phyloP scores from a whole-genome alignment of 768 basidiomycete species.

The Tylopilus balloui region DNA sequence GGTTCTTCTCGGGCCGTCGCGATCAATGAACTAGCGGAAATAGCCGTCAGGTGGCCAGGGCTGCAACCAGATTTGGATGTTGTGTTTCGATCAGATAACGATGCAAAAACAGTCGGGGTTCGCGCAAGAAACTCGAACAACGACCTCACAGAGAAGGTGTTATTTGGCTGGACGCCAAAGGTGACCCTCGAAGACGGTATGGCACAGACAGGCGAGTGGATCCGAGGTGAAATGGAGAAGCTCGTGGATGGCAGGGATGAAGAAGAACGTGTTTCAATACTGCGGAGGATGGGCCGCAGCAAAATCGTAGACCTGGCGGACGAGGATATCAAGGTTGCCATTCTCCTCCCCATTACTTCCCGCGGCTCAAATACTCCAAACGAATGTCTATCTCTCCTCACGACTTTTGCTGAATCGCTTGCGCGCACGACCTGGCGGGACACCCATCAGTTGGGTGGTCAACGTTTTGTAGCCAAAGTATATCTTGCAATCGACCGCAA shows the following conservation, averaged over 20 bases:
- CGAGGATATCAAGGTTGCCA: constrained; percentile 40
- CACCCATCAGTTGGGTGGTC: constrained; percentile 28
- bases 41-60: constrained; percentile 36
- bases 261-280: constrained; percentile 6
- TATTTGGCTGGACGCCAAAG: constrained; percentile 42
- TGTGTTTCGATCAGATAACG: constrained; percentile 23
- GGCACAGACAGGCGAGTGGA: constrained; percentile 45
- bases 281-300: constrained; percentile 33
- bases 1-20: constrained; percentile 45
- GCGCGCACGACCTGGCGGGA: constrained; percentile 45
- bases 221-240: constrained; percentile 35
- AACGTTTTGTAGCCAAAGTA: constrained; percentile 36
- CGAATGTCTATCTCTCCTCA: constrained; percentile 41
- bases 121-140: constrained; percentile 52
- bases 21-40: constrained; percentile 39
- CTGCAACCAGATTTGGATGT: constrained; percentile 26
- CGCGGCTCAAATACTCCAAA: constrained; percentile 33
- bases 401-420: constrained; percentile 41
- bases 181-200: constrained; percentile 45
- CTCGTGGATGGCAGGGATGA: constrained; percentile 6
- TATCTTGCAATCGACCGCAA: constrained; percentile 54
- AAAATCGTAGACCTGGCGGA: constrained; percentile 36
- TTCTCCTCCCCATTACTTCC: constrained; percentile 58
- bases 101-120: constrained; percentile 42
- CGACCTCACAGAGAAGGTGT: constrained; percentile 23